phyloP scores from a whole-genome alignment of 192 early-diverging fungal species.

The Polychytrium aggregatum region DNA sequence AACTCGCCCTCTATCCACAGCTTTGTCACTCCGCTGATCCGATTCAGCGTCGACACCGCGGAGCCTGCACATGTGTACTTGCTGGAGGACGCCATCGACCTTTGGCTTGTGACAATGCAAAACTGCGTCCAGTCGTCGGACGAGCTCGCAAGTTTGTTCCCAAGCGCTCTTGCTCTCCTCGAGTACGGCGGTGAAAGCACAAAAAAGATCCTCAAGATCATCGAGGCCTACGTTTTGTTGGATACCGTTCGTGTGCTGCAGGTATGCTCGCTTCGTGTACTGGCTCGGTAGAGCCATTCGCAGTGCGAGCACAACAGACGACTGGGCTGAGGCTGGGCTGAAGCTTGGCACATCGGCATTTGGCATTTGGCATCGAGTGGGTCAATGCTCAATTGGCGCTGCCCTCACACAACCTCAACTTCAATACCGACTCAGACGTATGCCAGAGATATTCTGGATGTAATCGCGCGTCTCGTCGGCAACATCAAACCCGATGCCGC shows the following conservation, averaged over 20 bases:
- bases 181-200: constrained; percentile 68
- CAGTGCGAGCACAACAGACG: neutral
- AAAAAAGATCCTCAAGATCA: constrained; percentile 61
- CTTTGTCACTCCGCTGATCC: constrained; percentile 65
- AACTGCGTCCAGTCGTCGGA: constrained; percentile 42
- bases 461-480: constrained; percentile 27
- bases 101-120: constrained; percentile 76
- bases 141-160: constrained; percentile 48
- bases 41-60: constrained; percentile 56
- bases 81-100: constrained; percentile 82
- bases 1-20: constrained; percentile 61
- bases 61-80: constrained; percentile 62
- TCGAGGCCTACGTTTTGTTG: constrained; percentile 77
- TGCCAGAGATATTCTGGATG: constrained; percentile 14
- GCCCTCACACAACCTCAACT: neutral
- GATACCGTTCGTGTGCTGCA: constrained; percentile 42
- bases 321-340: neutral
- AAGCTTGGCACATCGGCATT: neutral
- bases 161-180: constrained; percentile 47
- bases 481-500: constrained; percentile 49
- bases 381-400: neutral
- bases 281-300: neutral
- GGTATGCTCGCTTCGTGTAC: constrained; percentile 17
- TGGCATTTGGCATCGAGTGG: constrained; percentile 1
- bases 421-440: constrained; percentile 16